These are phyloP conservation scores for Lentinula aciculospora DNA, from an alignment of 768 basidiomycete genomes.

Conservation along the genomic window DNA sequence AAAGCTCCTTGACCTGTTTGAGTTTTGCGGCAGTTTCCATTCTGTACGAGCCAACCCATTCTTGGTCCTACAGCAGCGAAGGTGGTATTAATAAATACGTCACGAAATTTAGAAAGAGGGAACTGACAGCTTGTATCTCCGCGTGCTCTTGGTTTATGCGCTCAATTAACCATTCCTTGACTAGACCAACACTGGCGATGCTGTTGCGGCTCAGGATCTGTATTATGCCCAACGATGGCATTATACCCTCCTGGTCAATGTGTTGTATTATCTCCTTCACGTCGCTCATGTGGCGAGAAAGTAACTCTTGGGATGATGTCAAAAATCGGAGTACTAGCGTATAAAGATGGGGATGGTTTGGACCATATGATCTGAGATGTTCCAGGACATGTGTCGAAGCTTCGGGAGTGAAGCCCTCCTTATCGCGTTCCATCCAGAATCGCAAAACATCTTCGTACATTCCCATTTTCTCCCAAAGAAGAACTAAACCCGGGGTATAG, in stretches of 20 bases:
- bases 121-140: conserved; percentile 76
- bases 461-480: conserved; percentile 89
- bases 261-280: conserved; percentile 66
- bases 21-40: conserved; percentile 76
- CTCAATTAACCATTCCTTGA: conserved; percentile 85
- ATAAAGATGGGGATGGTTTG: conserved; percentile 68
- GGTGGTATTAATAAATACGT: neutral
- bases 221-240: conserved; percentile 87
- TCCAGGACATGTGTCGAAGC: conserved; percentile 60
- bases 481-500: conserved; percentile 81
- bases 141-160: conserved; percentile 68
- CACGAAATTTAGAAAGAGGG: neutral
- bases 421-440: conserved; percentile 83
- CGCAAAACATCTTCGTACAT: conserved; percentile 96
- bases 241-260: conserved; percentile 75
- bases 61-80: conserved; percentile 61
- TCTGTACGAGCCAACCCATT: conserved; percentile 84
- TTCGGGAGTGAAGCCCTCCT: conserved; percentile 25
- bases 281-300: conserved; percentile 67
- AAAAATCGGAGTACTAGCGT: conserved; percentile 86
- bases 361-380: conserved; percentile 72
- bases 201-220: conserved; percentile 85
- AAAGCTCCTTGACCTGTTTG: conserved; percentile 75
- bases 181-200: conserved; percentile 85
- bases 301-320: conserved; percentile 71